Percentiles rank a stretch among this genome's conserved stretches.
Evolutionary conservation across 306 rosid genomes (phyloP).

Genomic region (Aeschynomene evenia): DNA sequence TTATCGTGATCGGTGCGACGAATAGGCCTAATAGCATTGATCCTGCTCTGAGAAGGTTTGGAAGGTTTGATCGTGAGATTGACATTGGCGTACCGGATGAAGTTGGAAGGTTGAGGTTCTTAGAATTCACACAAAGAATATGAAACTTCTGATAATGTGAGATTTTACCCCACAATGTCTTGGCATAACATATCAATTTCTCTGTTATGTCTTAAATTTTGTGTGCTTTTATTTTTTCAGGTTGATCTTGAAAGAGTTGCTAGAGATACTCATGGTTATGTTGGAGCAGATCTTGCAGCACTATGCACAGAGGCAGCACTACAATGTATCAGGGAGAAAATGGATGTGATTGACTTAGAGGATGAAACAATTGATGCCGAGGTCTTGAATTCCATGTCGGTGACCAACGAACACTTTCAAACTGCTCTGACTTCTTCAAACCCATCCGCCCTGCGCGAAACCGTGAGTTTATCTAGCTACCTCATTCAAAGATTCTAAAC

Average conservation of each 20-base stretch:
- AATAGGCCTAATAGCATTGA: constrained; percentile 70
- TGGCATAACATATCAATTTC: not conserved
- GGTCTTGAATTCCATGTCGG: constrained; percentile 70
- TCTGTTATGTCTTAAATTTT: constrained; percentile 13
- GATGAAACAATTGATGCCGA: constrained; percentile 71
- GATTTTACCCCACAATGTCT: constrained; percentile 13
- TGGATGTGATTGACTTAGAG: constrained; percentile 70
- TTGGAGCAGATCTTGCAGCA: constrained; percentile 68
- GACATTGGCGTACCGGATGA: constrained; percentile 76
- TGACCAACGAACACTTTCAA: constrained; percentile 62
- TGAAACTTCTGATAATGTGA: constrained; percentile 73
- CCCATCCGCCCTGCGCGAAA: constrained; percentile 76
- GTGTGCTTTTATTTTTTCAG: constrained; percentile 35
- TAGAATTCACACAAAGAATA: constrained; percentile 65
- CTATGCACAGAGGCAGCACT: constrained; percentile 77
- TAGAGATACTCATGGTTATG: constrained; percentile 69
- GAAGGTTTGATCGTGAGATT: constrained; percentile 69
- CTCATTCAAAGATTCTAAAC: not conserved
- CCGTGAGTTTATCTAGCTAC: constrained; percentile 46
- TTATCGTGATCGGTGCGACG: constrained; percentile 65
- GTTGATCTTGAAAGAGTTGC: constrained; percentile 69
- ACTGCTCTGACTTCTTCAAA: constrained; percentile 58
- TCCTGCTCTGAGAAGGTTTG: constrained; percentile 68
- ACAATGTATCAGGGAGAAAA: constrained; percentile 69
- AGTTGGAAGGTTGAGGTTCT: constrained; percentile 69